A percentile compares a stretch with the other conserved stretches of the same genome.
Evolutionary conservation across 306 rosid species (phyloP).

Genomic region (Lablab purpureus): DNA sequence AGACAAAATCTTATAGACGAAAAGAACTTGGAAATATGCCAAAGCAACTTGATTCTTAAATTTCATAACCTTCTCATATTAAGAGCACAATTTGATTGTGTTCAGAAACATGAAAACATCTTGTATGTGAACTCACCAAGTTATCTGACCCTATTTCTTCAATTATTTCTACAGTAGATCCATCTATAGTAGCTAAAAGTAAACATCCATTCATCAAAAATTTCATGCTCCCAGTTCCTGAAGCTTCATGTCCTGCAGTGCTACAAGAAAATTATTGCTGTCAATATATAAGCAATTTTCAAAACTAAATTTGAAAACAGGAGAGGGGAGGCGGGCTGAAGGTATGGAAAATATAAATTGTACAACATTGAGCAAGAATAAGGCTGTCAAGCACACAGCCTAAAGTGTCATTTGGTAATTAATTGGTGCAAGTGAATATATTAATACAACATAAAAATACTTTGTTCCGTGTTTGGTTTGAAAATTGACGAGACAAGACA

Average conservation of each 20-base stretch:
- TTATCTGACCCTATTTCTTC: slow-evolving; percentile 78
- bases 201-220: slow-evolving; percentile 79
- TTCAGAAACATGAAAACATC: slow-evolving; percentile 36
- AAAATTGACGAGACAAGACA: background rate
- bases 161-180: slow-evolving; percentile 72
- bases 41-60: slow-evolving; percentile 31
- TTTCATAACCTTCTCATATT: slow-evolving; percentile 18
- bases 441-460: slow-evolving; percentile 8
- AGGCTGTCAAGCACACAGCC: slow-evolving; percentile 10
- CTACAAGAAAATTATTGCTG: slow-evolving; percentile 54
- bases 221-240: slow-evolving; percentile 83
- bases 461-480: background rate
- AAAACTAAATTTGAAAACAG: background rate
- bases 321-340: background rate
- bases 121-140: slow-evolving; percentile 55
- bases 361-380: slow-evolving; percentile 32
- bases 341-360: slow-evolving; percentile 12
- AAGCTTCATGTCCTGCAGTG: slow-evolving; percentile 81
- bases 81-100: slow-evolving; percentile 7
- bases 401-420: background rate
- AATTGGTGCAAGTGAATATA: slow-evolving; percentile 1
- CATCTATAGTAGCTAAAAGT: slow-evolving; percentile 79
- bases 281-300: slow-evolving; percentile 36
- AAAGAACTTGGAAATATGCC: slow-evolving; percentile 17
- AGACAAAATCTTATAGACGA: slow-evolving; percentile 11